Base-by-base conservation (phyloP, 192 early-diverging fungal species). In the Backusella macrospora region DNA sequence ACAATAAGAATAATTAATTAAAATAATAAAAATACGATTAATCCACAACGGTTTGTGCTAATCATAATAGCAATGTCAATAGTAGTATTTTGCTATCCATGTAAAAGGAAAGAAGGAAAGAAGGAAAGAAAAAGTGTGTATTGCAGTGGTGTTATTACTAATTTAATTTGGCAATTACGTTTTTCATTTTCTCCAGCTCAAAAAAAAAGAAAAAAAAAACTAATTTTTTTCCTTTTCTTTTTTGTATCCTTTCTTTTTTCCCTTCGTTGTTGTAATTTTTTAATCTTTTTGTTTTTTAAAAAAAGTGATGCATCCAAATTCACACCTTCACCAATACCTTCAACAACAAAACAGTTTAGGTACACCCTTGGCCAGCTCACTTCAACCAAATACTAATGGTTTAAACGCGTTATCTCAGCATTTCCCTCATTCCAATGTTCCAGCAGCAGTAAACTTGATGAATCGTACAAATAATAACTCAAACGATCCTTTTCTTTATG, bases 311-410 rank as follows among this genome's bases (percentile, higher is more conserved):
- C 70, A 71, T 59, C 47, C 70, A 29, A 83, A 84, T 21, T 81
- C 78, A 3, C 80, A 85, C 46, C 77, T 83, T n/a, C 85, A 86
- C 64, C 86, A 83, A 43, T 83, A 81, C 29, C 68, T 84, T 18
- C 81, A 84, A 34, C 77, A 82, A 43, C 78, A 77, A 59, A 62
- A 48, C 65, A 67, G 55, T 71, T 48, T 46, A 38, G 38, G 45
- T 73, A 73, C 68, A 64, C 71, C 72, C 23, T 44, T 77, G 26
- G 65, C 81, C 29, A 40, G 67, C 26, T 76, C 73, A 26, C 70
- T 76, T 26, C 77, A 79, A 39, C 76, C 77, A 23, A 63, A 46
- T n/a, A 38, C 65, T 21, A 72, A 48, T 18, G 62, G 48, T 18
- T 49, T 49, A 39, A 75, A 75, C 70, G 45, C 70, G 40, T 70